Percentiles rank a stretch among this genome's conserved stretches.
Evolutionary conservation across 2,329 filamentous ascomycete species (phyloP).

Genomic region (Cryphonectria nitschkei): DNA sequence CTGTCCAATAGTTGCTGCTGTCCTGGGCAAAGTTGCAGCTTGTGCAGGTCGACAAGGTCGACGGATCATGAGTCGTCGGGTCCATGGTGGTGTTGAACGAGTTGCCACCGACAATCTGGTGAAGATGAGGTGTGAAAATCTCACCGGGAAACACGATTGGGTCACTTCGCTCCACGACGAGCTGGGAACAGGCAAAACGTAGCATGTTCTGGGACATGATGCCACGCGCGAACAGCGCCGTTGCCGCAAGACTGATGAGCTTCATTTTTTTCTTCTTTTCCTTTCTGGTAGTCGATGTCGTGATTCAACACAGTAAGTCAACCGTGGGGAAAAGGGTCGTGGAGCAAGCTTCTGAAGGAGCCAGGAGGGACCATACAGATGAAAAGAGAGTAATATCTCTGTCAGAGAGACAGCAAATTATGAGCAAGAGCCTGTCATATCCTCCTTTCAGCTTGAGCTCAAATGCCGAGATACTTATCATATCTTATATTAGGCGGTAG

Average conservation of each 20-base stretch:
- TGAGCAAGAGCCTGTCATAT: not conserved
- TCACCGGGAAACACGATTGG: constrained; percentile 50
- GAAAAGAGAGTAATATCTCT: not conserved
- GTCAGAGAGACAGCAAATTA: not conserved
- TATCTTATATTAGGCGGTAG: not conserved
- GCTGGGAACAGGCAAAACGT: constrained; percentile 52
- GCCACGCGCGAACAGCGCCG: constrained; percentile 37
- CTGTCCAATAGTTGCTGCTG: constrained; percentile 53
- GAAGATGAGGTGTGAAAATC: constrained; percentile 50
- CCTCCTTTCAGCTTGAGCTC: not conserved
- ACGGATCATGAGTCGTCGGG: constrained; percentile 40
- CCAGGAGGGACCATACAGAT: not conserved
- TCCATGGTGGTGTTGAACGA: constrained; percentile 51
- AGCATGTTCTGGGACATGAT: constrained; percentile 46
- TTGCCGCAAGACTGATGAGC: constrained; percentile 34
- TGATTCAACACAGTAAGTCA: not conserved
- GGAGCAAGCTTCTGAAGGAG: not conserved
- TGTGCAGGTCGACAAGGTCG: constrained; percentile 44
- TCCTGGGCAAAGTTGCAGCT: constrained; percentile 49
- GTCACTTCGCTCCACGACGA: constrained; percentile 51
- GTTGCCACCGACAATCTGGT: constrained; percentile 52
- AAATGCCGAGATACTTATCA: not conserved
- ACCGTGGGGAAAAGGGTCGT: not conserved
- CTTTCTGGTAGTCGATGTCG: not conserved
- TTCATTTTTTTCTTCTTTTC: constrained; percentile 33